Evolutionary conservation across 2,329 filamentous ascomycete genomes (phyloP), one percentile per base, ranked within the genome.

Genomic region (Fonsecaea pugnacius): DNA sequence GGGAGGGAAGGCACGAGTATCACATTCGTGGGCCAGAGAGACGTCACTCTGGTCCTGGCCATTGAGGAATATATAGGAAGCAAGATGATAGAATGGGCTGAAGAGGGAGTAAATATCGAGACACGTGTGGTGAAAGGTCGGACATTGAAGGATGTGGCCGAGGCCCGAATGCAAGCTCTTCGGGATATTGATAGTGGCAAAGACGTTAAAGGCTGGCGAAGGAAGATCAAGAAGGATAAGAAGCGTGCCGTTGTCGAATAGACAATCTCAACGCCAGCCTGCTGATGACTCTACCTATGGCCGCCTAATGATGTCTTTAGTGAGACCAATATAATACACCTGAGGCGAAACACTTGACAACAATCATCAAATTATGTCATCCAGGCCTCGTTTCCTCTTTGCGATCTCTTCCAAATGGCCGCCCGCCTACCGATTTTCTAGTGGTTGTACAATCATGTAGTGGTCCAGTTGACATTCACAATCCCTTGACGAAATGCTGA

Each of bases 61-160:
- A 97, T 98, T 72, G 95, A 99, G 80, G 82, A 84, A 62, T 85
- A 95, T 21, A 91, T 96, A 27, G 63, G 89, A 73, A 89, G 95
- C 27, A 83, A 91, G 76, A 91, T 99, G 90, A 87, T 86, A 52
- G 87, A 88, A 65, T 99, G 92, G 89, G 78, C 84, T 58, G 94
- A 98, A 76, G 92, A 96, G 72, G 91, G 91, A 0, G 95, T 99
- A 61, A 98, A 92, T 78, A 80, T 99, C n/a, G 94, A 98, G 81
- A 91, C 89, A 1, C 84, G 95, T 63, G 92, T 99, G 27, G 83
- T 96, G 54, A 85, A 90, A 60, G 93, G 96, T 68, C 88, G 89
- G 9, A 70, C 78, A 38, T 79, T 99, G 74, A 97, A 96, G 83
- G 77, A 91, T 52, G 95, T 99, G 5, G 89, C 91, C n/a, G 91